Base-by-base conservation (phyloP, 2,329 filamentous ascomycete species). In the Aspergillus sojae region DNA sequence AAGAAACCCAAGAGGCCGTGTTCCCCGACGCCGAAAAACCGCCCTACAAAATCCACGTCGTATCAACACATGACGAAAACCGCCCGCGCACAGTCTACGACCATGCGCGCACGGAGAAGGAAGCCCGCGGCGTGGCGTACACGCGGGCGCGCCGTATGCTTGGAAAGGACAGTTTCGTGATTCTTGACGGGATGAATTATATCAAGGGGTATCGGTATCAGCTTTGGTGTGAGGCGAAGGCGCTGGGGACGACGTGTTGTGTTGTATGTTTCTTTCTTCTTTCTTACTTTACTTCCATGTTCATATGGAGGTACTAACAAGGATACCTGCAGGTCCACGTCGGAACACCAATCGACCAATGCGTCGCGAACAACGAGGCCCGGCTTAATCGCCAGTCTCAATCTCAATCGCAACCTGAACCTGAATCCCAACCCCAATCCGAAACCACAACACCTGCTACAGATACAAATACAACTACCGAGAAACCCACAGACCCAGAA, bases 171-270 rank as follows among this genome's bases (percentile, higher is more conserved):
- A 84, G 82, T 55, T 84, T 90, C 62, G 86, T 89, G 50, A 85
- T 90, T 57, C 83, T 87, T 2, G 87, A 90, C 74, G 85, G 85
- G 36, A 81, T 88, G 78, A 89, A 90, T 73, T 89, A 90, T 74
- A 90, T 90, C 78, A 90, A 90, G 75, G 88, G 87, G 23, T 89
- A 86, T 75, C 81, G 87, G 45, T 90, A 90, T 71, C 88, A 90
- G 77, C 75, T 90, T 50, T 89, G 87, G 81, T 90, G 87, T 72
- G 87, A 90, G 74, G 86, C 87, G 32, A 90, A 89, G 75, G 86
- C 87, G 4, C 78, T 85, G 16, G 83, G 84, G 61, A 89, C 87
- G 7, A 83, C 85, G 3, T 87, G 82, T 72, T 89, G 87, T 70
- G 86, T 89, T 67, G 85, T 89, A 75, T 75, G 82, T 76, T 43